phyloP scores from a whole-genome alignment of 345 rosid genomes.

The Acer saccharum region DNA sequence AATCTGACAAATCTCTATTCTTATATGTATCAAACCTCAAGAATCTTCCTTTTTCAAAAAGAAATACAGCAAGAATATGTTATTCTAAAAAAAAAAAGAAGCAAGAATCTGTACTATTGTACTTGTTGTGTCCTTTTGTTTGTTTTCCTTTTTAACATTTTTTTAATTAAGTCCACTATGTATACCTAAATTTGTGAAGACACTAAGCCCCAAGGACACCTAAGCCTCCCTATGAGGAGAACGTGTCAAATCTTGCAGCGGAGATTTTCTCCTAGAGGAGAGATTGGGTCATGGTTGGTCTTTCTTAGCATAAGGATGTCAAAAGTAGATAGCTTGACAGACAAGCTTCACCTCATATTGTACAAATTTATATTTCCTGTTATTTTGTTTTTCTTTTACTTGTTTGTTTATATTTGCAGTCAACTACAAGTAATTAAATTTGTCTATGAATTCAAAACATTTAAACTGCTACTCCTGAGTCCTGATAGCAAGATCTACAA shows the following conservation, averaged over 20 bases:
- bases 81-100: too few species aligned
- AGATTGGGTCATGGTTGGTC: too few species aligned
- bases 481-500: too few species aligned
- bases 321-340: too few species aligned
- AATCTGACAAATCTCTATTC: slow-evolving; percentile 36
- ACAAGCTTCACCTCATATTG: background rate
- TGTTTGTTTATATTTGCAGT: background rate
- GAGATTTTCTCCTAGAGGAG: too few species aligned
- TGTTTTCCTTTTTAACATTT: background rate
- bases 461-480: too few species aligned
- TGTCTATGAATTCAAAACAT: too few species aligned
- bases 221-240: background rate
- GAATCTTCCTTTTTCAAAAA: too few species aligned
- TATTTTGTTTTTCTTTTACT: too few species aligned
- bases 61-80: too few species aligned
- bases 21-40: background rate
- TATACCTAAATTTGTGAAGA: background rate
- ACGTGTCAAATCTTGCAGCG: too few species aligned
- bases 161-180: background rate
- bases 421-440: background rate
- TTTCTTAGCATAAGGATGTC: too few species aligned
- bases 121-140: background rate
- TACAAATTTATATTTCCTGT: background rate
- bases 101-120: background rate
- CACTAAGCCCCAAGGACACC: background rate